Percentiles rank a stretch among this genome's conserved stretches.
Evolutionary conservation across 768 basidiomycete genomes (phyloP).

Genomic region (Multifurca ochricompacta): DNA sequence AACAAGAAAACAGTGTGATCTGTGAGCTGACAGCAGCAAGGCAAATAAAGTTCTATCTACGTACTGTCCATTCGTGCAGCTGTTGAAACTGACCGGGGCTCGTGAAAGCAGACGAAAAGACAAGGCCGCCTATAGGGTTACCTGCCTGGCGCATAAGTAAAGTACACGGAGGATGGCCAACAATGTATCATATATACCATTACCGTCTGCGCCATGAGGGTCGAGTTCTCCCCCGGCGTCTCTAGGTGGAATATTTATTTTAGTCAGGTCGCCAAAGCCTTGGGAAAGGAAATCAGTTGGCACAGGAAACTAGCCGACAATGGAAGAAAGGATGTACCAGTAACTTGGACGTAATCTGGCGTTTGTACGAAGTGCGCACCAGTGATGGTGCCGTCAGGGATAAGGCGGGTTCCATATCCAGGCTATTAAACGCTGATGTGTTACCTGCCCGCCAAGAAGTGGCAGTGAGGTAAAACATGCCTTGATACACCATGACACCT

Average conservation of each 20-base stretch:
- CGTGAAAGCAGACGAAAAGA: conserved; percentile 62
- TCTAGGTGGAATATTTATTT: conserved; percentile 52
- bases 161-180: background rate
- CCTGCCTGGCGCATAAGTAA: conserved; percentile 26
- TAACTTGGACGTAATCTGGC: conserved; percentile 54
- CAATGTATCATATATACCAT: conserved; percentile 33
- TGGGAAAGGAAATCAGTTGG: conserved; percentile 8
- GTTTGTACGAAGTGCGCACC: conserved; percentile 66
- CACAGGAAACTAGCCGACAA: background rate
- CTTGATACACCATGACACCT: conserved; percentile 49
- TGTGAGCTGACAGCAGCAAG: background rate
- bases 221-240: conserved; percentile 63
- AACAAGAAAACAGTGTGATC: background rate
- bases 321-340: conserved; percentile 1
- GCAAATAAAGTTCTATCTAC: conserved; percentile 17
- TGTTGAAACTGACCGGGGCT: conserved; percentile 47
- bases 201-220: conserved; percentile 57
- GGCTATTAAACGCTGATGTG: conserved; percentile 28
- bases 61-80: conserved; percentile 67
- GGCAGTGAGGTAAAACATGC: conserved; percentile 23
- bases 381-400: conserved; percentile 63
- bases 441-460: background rate
- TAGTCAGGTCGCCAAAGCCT: conserved; percentile 59
- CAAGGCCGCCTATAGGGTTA: conserved; percentile 57
- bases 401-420: conserved; percentile 55